Conservation (phyloP, 2,329 filamentous ascomycete genomes). For the Fusarium concolor region DNA sequence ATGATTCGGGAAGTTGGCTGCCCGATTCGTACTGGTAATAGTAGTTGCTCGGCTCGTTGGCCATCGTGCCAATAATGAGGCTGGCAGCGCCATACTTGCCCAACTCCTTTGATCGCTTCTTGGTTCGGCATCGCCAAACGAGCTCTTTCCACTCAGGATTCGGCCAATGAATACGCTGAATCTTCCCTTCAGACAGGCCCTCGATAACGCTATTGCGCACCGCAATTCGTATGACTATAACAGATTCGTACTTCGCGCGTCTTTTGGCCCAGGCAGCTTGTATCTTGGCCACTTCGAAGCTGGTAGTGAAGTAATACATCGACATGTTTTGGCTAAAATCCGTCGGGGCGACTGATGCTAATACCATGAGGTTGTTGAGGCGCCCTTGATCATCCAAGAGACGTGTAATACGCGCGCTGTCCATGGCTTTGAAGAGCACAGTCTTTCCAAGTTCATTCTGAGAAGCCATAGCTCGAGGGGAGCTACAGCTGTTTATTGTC, state of each 20-base stretch:
- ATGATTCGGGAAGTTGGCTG: neutral
- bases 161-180: slow-evolving; percentile 19
- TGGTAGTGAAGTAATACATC: slow-evolving; percentile 26
- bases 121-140: slow-evolving; percentile 13
- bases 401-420: no score
- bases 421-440: slow-evolving; percentile 12
- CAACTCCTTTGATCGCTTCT: neutral
- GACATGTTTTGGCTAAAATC: slow-evolving; percentile 13
- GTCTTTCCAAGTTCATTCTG: neutral
- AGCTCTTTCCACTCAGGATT: slow-evolving; percentile 27
- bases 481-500: neutral
- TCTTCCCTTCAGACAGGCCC: slow-evolving; percentile 2
- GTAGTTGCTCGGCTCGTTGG: neutral
- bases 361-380: no score
- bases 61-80: slow-evolving; percentile 24
- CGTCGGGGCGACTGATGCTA: no score
- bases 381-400: no score
- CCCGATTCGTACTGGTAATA: neutral
- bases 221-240: slow-evolving; percentile 21
- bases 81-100: neutral
- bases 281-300: slow-evolving; percentile 25
- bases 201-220: slow-evolving; percentile 19
- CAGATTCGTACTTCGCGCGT: slow-evolving; percentile 10
- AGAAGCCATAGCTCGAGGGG: neutral
- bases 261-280: slow-evolving; percentile 34